These are phyloP conservation scores for Aspergillus oerlinghausenensis DNA, from an alignment of 2,329 filamentous ascomycete species.

Conservation along the genomic window DNA sequence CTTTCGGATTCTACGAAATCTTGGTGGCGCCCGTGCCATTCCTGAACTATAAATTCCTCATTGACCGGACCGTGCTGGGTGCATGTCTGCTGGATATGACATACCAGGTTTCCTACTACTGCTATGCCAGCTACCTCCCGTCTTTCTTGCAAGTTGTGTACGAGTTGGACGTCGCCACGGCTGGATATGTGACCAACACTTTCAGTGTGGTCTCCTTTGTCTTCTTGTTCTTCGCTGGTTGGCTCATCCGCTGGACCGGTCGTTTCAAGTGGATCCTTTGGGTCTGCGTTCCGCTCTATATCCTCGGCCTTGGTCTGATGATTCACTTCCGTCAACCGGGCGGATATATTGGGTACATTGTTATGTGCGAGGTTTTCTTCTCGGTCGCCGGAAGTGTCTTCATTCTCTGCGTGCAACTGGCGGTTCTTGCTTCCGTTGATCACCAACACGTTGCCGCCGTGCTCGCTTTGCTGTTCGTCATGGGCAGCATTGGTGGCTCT, in stretches of 20 bases:
- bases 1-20: constrained; percentile 51
- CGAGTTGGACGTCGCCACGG: constrained; percentile 22
- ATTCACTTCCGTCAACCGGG: constrained; percentile 48
- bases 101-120: constrained; percentile 17
- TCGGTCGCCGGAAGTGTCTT: constrained; percentile 49
- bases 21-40: constrained; percentile 40
- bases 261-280: constrained; percentile 48
- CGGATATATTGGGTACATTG: constrained; percentile 44
- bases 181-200: constrained; percentile 44
- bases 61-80: constrained; percentile 21
- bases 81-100: constrained; percentile 20
- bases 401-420: constrained; percentile 50
- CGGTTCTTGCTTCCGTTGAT: constrained; percentile 47
- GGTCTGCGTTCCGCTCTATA: constrained; percentile 45
- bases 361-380: constrained; percentile 54
- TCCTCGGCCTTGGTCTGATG: constrained; percentile 49
- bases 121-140: constrained; percentile 26
- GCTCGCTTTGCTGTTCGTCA: constrained; percentile 42
- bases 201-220: constrained; percentile 52
- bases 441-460: constrained; percentile 51
- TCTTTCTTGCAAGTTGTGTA: constrained; percentile 36
- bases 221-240: constrained; percentile 50
- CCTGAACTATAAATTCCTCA: constrained; percentile 35
- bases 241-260: constrained; percentile 45
- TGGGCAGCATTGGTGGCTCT: constrained; percentile 28